These are phyloP conservation scores for Ormosia emarginata DNA, from an alignment of 306 rosid species.

Conservation along the genomic window DNA sequence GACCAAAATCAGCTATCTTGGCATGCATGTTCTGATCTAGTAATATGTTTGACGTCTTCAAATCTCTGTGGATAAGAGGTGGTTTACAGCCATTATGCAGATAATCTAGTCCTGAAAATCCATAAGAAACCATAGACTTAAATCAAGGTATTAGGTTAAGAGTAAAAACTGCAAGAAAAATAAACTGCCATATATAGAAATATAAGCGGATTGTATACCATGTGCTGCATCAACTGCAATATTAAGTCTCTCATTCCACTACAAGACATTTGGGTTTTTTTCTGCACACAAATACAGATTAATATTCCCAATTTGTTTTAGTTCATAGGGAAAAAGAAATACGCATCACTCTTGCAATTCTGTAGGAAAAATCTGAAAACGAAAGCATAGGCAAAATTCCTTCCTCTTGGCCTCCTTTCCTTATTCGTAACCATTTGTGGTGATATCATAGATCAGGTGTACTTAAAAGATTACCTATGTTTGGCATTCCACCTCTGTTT, in stretches of 20 bases:
- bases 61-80: slow-evolving; percentile 44
- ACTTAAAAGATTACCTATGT: too few relatives aligned
- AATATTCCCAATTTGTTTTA: too few relatives aligned
- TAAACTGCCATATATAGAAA: background rate
- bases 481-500: too few relatives aligned
- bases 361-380: too few relatives aligned
- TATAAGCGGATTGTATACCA: too few relatives aligned
- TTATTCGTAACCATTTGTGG: too few relatives aligned
- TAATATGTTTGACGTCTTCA: slow-evolving; percentile 58
- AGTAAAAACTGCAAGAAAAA: background rate
- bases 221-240: slow-evolving; percentile 6
- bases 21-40: slow-evolving; percentile 33
- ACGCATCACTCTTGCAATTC: too few relatives aligned
- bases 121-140: background rate
- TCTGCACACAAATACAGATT: background rate
- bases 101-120: slow-evolving; percentile 33
- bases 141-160: too few relatives aligned
- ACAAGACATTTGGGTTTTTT: background rate
- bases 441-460: too few relatives aligned
- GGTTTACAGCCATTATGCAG: slow-evolving; percentile 42
- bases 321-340: too few relatives aligned
- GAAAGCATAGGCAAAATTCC: too few relatives aligned
- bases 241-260: slow-evolving; percentile 8
- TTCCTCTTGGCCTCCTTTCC: too few relatives aligned
- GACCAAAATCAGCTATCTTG: slow-evolving; percentile 51